Evolutionary conservation across 2,329 filamentous ascomycete species (phyloP).

Genomic region (Ceratocystis cacaofunesta): DNA sequence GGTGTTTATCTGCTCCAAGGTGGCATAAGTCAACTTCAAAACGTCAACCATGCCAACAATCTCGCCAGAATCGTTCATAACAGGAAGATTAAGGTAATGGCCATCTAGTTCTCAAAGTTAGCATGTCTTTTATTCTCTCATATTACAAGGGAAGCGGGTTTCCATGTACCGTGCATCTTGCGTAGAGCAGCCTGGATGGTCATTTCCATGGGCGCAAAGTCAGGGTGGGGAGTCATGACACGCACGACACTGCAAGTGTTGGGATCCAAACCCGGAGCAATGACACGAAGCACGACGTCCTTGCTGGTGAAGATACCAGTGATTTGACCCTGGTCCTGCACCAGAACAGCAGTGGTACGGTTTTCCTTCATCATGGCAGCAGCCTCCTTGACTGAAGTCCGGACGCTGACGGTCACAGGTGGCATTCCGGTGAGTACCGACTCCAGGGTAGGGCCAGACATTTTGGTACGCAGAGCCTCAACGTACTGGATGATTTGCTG

Average conservation of each 20-base stretch:
- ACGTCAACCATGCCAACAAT: constrained; percentile 99
- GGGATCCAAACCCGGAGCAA: constrained; percentile 88
- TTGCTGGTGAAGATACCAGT: constrained; percentile 99
- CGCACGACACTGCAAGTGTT: constrained; percentile 91
- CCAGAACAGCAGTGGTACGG: constrained; percentile 88
- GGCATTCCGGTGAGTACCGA: constrained; percentile 83
- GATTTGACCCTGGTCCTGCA: constrained; percentile 92
- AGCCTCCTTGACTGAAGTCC: constrained; percentile 92
- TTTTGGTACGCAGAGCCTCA: constrained; percentile 84
- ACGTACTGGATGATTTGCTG: constrained; percentile 99
- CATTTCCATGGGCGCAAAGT: constrained; percentile 98
- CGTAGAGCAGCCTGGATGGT: constrained; percentile 93
- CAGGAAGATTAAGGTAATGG: constrained; percentile 92
- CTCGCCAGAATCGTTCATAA: constrained; percentile 94
- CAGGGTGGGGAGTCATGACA: constrained; percentile 97
- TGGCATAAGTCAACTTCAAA: constrained; percentile 93
- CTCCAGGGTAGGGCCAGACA: constrained; percentile 95
- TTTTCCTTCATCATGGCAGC: constrained; percentile 97
- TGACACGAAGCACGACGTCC: constrained; percentile 93
- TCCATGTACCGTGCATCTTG: constrained; percentile 84
- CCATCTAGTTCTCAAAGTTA: constrained; percentile 49
- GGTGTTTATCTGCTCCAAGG: constrained; percentile 91
- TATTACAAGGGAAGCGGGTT: background rate
- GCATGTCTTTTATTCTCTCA: background rate
- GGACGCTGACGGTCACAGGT: constrained; percentile 85